Percentiles rank a stretch among this genome's conserved stretches.
phyloP scores from a whole-genome alignment of 768 basidiomycete species.

The Dentipellis sp. region DNA sequence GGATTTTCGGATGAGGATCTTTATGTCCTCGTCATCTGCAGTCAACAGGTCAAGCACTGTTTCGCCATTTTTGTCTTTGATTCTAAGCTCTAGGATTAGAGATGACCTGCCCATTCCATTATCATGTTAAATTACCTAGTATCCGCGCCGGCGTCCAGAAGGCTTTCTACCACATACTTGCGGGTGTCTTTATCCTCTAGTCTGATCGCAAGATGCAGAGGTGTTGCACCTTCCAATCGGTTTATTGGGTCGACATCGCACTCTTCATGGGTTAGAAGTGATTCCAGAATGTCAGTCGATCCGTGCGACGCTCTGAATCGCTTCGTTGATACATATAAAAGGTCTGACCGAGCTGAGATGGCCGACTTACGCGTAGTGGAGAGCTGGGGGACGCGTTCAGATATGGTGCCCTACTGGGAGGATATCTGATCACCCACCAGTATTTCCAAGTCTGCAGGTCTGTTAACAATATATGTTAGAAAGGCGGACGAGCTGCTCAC shows the following conservation, averaged over 20 bases:
- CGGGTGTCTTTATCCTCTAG: conserved; percentile 48
- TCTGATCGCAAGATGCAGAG: conserved; percentile 65
- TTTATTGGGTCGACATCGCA: conserved; percentile 82
- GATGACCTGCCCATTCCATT: neutral
- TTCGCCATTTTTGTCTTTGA: conserved; percentile 63
- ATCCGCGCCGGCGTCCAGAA: conserved; percentile 77
- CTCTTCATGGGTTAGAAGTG: conserved; percentile 61
- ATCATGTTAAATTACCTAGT: conserved; percentile 35
- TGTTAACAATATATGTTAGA: neutral
- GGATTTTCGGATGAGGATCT: conserved; percentile 41
- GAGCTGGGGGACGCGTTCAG: conserved; percentile 29
- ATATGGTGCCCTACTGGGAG: no score
- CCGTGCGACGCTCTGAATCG: conserved; percentile 39
- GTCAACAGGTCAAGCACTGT: conserved; percentile 48
- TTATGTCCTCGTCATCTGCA: conserved; percentile 40
- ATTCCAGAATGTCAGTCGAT: conserved; percentile 56
- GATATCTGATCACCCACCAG: conserved; percentile 38
- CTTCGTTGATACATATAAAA: neutral
- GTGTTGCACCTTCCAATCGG: conserved; percentile 59
- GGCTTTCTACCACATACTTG: conserved; percentile 43
- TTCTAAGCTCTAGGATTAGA: conserved; percentile 29
- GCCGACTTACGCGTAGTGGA: conserved; percentile 60
- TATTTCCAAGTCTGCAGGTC: conserved; percentile 53
- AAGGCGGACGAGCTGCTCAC: conserved; percentile 31
- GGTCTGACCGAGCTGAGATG: neutral